A percentile compares a stretch with the other conserved stretches of the same genome.
Evolutionary conservation across 306 rosid species (phyloP).

Genomic region (Trichosanthes truncata): DNA sequence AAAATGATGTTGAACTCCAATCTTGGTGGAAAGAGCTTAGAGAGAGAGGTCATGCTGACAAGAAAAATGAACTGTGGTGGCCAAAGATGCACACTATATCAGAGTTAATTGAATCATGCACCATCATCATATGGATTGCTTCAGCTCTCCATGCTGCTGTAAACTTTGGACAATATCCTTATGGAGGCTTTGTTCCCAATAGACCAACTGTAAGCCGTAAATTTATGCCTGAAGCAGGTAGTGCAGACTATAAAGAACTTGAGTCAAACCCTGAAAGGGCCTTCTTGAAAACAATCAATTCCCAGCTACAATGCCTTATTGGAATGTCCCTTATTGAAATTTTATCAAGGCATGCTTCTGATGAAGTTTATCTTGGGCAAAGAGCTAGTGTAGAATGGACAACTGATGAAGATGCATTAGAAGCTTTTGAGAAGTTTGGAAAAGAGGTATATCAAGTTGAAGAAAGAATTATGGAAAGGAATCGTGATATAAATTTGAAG

Average conservation of each 20-base stretch:
- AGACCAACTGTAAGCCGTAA: constrained; percentile 41
- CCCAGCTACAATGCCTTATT: constrained; percentile 35
- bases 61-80: constrained; percentile 70
- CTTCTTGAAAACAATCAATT: constrained; percentile 44
- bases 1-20: constrained; percentile 43
- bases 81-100: constrained; percentile 42
- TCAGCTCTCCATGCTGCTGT: constrained; percentile 73
- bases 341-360: constrained; percentile 63
- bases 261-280: constrained; percentile 41
- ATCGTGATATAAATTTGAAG: constrained; percentile 33
- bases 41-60: constrained; percentile 59
- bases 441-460: constrained; percentile 35
- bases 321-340: constrained; percentile 60
- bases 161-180: constrained; percentile 75
- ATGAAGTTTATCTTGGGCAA: constrained; percentile 67
- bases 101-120: constrained; percentile 45
- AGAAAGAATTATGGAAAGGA: constrained; percentile 22
- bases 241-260: constrained; percentile 41
- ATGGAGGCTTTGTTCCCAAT: constrained; percentile 53
- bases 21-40: constrained; percentile 70
- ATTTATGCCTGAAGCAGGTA: constrained; percentile 49
- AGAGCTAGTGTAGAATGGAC: constrained; percentile 60
- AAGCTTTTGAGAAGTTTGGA: constrained; percentile 49
- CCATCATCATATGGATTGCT: constrained; percentile 54
- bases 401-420: constrained; percentile 27